Percentiles rank a stretch among this genome's conserved stretches.
phyloP scores from a whole-genome alignment of 768 basidiomycete genomes.

The Suillus discolor region DNA sequence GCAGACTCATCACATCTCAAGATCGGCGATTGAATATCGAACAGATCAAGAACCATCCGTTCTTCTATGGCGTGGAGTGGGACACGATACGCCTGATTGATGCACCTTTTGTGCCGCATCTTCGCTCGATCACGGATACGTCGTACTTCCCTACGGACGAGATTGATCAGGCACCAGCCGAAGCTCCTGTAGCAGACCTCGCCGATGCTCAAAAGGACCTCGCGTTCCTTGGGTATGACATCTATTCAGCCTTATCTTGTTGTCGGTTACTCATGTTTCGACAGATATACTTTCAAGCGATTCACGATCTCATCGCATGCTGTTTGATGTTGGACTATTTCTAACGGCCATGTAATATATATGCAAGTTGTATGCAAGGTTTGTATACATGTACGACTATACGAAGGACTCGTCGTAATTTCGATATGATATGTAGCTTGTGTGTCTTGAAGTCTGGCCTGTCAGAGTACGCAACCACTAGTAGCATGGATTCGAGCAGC shows the following conservation, averaged over 20 bases:
- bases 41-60: conserved; percentile 88
- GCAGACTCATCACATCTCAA: conserved; percentile 80
- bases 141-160: conserved; percentile 99
- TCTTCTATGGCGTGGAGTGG: conserved; percentile 98
- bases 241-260: conserved; percentile 1
- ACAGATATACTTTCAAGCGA: conserved; percentile 79
- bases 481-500: too few species aligned
- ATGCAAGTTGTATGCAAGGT: neutral
- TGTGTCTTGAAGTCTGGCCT: too few species aligned
- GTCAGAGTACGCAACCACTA: too few species aligned
- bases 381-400: neutral
- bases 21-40: conserved; percentile 80
- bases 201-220: conserved; percentile 55
- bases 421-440: neutral
- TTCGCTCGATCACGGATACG: conserved; percentile 92
- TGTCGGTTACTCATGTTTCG: conserved; percentile 8
- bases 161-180: conserved; percentile 72
- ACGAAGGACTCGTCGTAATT: neutral
- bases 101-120: conserved; percentile 94
- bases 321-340: conserved; percentile 34
- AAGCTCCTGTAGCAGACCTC: conserved; percentile 38
- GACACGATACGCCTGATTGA: conserved; percentile 83
- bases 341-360: neutral
- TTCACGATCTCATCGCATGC: conserved; percentile 66
- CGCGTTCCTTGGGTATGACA: conserved; percentile 64